phyloP scores from a whole-genome alignment of 495 filamentous ascomycete genomes.

The Hypoxylon fragiforme region DNA sequence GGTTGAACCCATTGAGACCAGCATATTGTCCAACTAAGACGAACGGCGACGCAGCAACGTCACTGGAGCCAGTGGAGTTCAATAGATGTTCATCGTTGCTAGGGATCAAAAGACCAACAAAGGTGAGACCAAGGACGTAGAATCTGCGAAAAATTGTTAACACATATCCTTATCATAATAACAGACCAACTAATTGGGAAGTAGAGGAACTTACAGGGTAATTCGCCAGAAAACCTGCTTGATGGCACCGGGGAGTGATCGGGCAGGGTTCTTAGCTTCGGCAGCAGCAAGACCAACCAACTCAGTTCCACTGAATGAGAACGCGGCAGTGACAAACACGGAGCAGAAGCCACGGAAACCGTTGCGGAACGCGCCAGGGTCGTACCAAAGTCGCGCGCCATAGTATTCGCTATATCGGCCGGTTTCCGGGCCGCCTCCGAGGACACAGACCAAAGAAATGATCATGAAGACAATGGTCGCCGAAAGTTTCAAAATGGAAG shows the following conservation, averaged over 20 bases:
- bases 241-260: conserved; percentile 65
- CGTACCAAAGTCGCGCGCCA: conserved; percentile 65
- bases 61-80: conserved; percentile 50
- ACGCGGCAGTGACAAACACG: conserved; percentile 75
- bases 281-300: conserved; percentile 74
- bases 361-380: conserved; percentile 72
- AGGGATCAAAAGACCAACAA: conserved; percentile 73
- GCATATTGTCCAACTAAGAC: conserved; percentile 71
- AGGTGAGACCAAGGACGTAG: conserved; percentile 72
- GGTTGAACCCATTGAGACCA: conserved; percentile 65
- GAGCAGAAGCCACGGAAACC: conserved; percentile 73
- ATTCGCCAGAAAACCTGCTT: conserved; percentile 80
- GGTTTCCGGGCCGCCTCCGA: conserved; percentile 63
- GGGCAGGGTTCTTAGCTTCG: conserved; percentile 66
- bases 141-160: conserved; percentile 55
- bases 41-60: conserved; percentile 70
- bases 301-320: conserved; percentile 74
- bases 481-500: conserved; percentile 58
- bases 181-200: neutral
- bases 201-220: conserved; percentile 40
- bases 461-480: conserved; percentile 73
- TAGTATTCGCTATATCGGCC: conserved; percentile 55
- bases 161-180: conserved; percentile 7
- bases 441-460: conserved; percentile 68
- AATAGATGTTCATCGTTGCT: conserved; percentile 58